A percentile compares a stretch with the other conserved stretches of the same genome.
Conservation (phyloP, 768 basidiomycete species). For the Boletus subparvulus region DNA sequence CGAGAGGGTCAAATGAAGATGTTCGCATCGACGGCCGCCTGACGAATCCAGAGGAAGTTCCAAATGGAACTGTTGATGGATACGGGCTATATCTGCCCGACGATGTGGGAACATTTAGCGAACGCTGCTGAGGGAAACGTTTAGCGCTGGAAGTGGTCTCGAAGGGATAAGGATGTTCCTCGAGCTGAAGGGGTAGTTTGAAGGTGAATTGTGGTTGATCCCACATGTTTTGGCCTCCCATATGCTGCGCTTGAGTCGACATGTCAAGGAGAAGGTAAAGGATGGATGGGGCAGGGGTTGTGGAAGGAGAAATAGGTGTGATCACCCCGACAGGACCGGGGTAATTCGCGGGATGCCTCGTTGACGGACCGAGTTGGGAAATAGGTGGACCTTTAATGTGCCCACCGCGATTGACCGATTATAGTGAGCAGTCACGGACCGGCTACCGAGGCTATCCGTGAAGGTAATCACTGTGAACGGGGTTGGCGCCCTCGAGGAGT, state of each 20-base stretch:
- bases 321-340: constrained; percentile 5
- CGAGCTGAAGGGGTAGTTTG: constrained; percentile 27
- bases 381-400: constrained; percentile 13
- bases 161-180: constrained; percentile 25
- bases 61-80: constrained; percentile 13
- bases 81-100: constrained; percentile 10
- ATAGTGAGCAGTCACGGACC: constrained; percentile 2
- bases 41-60: constrained; percentile 10
- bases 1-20: constrained; percentile 12
- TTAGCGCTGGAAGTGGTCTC: constrained; percentile 5
- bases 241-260: constrained; percentile 22
- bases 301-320: background rate
- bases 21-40: constrained; percentile 9
- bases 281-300: background rate
- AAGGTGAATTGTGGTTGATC: constrained; percentile 13
- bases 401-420: background rate
- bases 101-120: constrained; percentile 2
- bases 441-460: constrained; percentile 9
- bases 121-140: constrained; percentile 11
- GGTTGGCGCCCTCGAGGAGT: background rate
- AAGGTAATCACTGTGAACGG: background rate
- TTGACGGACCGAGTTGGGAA: background rate
- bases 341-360: background rate
- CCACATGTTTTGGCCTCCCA: constrained; percentile 17
- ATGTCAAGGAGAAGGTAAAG: constrained; percentile 11